Evolutionary conservation across 139 green algal species (phyloP).

Genomic region (Coelastrella sp.): DNA sequence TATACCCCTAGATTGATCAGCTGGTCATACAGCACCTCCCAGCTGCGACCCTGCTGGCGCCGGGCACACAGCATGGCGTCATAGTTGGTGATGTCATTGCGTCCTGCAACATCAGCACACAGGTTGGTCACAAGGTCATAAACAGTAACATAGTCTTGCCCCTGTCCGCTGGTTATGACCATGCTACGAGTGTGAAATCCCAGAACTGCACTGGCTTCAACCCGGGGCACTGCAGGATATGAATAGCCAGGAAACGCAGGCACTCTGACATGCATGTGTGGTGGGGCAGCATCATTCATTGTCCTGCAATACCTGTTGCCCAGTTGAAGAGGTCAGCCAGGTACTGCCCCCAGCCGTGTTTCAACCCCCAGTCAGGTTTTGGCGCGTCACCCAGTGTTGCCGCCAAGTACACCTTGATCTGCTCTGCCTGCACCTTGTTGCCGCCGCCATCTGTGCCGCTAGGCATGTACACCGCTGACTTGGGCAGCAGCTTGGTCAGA

Average conservation of each 20-base stretch:
- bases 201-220: too few species aligned
- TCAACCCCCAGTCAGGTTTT: slow-evolving; percentile 81
- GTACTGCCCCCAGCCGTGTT: slow-evolving; percentile 80
- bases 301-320: slow-evolving; percentile 62
- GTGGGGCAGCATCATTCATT: too few species aligned
- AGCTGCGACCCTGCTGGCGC: slow-evolving; percentile 82
- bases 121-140: slow-evolving; percentile 66
- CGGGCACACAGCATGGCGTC: slow-evolving; percentile 77
- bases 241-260: too few species aligned
- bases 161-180: too few species aligned
- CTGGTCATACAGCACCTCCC: slow-evolving; percentile 79
- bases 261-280: too few species aligned
- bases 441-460: background rate
- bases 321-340: slow-evolving; percentile 85
- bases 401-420: slow-evolving; percentile 87
- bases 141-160: too few species aligned
- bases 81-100: slow-evolving; percentile 63
- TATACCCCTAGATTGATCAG: slow-evolving; percentile 68
- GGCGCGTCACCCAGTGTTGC: slow-evolving; percentile 76
- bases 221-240: too few species aligned
- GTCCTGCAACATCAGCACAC: slow-evolving; percentile 72
- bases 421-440: slow-evolving; percentile 68
- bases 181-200: too few species aligned
- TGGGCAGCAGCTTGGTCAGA: slow-evolving; percentile 82
- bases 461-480: slow-evolving; percentile 60